Evolutionary conservation across 2,329 filamentous ascomycete species (phyloP), one percentile per base, ranked within the genome.

Genomic region (Rugonectria rugulosa): DNA sequence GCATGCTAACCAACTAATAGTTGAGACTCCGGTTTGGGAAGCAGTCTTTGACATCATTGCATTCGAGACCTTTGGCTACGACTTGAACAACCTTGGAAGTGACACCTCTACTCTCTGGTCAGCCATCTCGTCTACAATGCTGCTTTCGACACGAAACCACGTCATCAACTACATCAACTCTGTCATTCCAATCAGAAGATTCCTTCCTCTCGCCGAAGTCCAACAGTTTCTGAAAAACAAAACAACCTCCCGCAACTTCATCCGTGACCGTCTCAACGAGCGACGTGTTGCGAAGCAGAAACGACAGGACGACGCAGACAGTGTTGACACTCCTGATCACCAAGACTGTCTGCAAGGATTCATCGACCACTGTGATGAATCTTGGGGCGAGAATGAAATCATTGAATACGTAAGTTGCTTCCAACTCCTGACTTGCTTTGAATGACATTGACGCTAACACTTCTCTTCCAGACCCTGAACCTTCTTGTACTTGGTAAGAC

Each of bases 391-490:
- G 10, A 68, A 53, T 11, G 42, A 68, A 6, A 63, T 75, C 12
- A 59, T 69, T 12, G 68, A 70, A 61, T 66, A 68, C 20, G 60
- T 68, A 38, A 63, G 64, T 53, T 11, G 0, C 3, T 10, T 17
- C 19, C 15, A 8, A 3, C 3, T 8, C 8, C 9, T 14, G 7
- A 6, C 3, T 31, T n/a, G 10, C 11, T 15, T 4, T 26, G 10
- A 15, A 24, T 5, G 19, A 51, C 27, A 31, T 3, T 21, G 9
- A 36, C 19, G 65, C 73, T 50, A 69, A 76, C 38, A 17, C 10
- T 15, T 63, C 73, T 71, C 17, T 68, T 71, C 31, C 68, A 79
- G 62, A 57, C 77, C 20, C 70, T 80, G 64, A 79, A 78, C 7
- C 75, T 79, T 57, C 64, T 79, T 27, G 70, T 75, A 1, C 73